A percentile compares a stretch with the other conserved stretches of the same genome.
Evolutionary conservation across 345 rosid genomes (phyloP).

Genomic region (Gossypium mustelinum): DNA sequence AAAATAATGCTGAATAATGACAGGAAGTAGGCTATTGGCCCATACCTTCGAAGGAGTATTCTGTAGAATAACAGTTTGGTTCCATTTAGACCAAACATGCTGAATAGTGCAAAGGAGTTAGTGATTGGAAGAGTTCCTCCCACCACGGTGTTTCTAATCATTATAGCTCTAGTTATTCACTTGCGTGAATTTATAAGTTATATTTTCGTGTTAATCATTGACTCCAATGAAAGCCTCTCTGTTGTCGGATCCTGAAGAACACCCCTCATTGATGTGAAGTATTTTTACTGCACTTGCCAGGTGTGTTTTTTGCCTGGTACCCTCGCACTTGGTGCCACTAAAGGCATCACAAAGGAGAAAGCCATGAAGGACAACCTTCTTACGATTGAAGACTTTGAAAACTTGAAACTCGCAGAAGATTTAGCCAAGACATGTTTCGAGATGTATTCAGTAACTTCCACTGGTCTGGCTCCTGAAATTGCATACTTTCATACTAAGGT

Average conservation of each 20-base stretch:
- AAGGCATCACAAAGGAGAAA: slow-evolving; percentile 72
- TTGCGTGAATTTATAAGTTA: background rate
- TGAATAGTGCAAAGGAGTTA: background rate
- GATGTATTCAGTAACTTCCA: slow-evolving; percentile 91
- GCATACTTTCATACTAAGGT: slow-evolving; percentile 94
- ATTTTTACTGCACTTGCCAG: slow-evolving; percentile 27
- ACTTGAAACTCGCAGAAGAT: slow-evolving; percentile 92
- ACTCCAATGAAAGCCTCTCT: background rate
- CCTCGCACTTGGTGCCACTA: slow-evolving; percentile 96
- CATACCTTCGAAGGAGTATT: background rate
- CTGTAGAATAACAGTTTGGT: too few species aligned
- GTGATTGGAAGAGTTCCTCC: background rate
- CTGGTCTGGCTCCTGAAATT: slow-evolving; percentile 97
- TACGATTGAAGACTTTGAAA: slow-evolving; percentile 80
- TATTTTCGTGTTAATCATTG: background rate
- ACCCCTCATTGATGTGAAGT: background rate
- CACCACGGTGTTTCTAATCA: background rate
- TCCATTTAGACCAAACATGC: background rate
- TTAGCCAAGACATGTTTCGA: slow-evolving; percentile 86
- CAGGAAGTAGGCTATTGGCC: background rate
- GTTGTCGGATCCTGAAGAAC: background rate
- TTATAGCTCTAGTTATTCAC: background rate
- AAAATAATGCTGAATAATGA: background rate
- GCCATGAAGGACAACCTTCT: slow-evolving; percentile 78
- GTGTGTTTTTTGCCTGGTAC: slow-evolving; percentile 95